A percentile compares a stretch with the other conserved stretches of the same genome.
These are phyloP conservation scores for Patellifolia procumbens DNA, from an alignment of 179 eudicot species.

Conservation along the genomic window DNA sequence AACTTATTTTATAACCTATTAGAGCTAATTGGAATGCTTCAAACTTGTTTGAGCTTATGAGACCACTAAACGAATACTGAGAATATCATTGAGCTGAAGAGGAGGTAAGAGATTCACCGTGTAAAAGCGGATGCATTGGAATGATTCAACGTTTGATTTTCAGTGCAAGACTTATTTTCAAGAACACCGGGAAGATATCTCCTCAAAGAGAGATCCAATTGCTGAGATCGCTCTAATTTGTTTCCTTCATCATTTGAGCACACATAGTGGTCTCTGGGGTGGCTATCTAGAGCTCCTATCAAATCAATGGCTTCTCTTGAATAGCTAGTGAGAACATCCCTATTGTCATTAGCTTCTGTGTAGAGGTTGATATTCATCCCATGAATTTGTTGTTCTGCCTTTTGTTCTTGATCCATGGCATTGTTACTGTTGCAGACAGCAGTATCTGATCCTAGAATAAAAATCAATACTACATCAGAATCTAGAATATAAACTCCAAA, in stretches of 20 bases:
- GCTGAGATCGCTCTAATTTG: conserved; percentile 27
- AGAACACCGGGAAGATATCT: conserved; percentile 24
- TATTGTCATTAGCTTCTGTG: conserved; percentile 31
- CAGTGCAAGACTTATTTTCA: conserved; percentile 25
- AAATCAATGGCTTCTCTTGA: conserved; percentile 72
- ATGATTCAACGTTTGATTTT: conserved; percentile 35
- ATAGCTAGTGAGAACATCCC: conserved; percentile 24
- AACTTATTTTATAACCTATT: too few species aligned
- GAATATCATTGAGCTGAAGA: not conserved
- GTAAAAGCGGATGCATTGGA: conserved; percentile 55
- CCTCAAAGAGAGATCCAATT: conserved; percentile 50
- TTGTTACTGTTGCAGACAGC: conserved; percentile 22
- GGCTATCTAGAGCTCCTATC: conserved; percentile 60
- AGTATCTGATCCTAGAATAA: conserved; percentile 30
- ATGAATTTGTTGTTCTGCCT: conserved; percentile 26
- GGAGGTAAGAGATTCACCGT: conserved; percentile 32
- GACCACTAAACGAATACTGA: not conserved
- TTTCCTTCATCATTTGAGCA: conserved; percentile 34
- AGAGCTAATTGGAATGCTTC: too few species aligned
- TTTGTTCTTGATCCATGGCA: conserved; percentile 31
- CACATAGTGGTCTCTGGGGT: conserved; percentile 32
- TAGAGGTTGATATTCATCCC: conserved; percentile 27
- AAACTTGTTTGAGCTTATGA: too few species aligned
- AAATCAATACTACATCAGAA: not conserved
- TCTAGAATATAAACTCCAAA: not conserved